Percentiles rank a stretch among this genome's conserved stretches.
phyloP scores from a whole-genome alignment of 176 grass and related monocot species.

The Rhynchospora tenuis region DNA sequence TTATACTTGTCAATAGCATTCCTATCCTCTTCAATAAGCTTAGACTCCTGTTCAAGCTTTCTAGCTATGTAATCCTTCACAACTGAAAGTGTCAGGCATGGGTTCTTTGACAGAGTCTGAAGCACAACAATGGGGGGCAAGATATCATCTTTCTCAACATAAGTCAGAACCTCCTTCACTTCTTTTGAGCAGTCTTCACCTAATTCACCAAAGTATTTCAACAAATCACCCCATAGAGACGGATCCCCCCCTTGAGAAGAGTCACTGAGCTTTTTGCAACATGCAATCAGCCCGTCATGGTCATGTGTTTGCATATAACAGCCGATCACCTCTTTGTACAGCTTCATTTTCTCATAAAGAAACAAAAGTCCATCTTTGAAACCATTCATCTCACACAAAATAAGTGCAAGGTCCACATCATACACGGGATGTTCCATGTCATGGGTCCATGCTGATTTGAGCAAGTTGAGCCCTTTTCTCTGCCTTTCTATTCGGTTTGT shows the following conservation, averaged over 20 bases:
- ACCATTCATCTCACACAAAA: slow-evolving; percentile 84
- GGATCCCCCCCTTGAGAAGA: slow-evolving; percentile 82
- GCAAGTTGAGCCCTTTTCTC: slow-evolving; percentile 66
- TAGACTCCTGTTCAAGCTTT: slow-evolving; percentile 95
- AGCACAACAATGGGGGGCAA: slow-evolving; percentile 88
- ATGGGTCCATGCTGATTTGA: slow-evolving; percentile 77
- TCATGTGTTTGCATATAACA: slow-evolving; percentile 96
- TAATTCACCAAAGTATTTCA: slow-evolving; percentile 90
- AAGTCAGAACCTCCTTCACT: slow-evolving; percentile 91
- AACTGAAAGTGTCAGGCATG: slow-evolving; percentile 75
- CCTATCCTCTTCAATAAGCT: slow-evolving; percentile 86
- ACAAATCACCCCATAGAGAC: slow-evolving; percentile 80
- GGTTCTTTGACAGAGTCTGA: slow-evolving; percentile 79
- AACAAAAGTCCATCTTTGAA: slow-evolving; percentile 86
- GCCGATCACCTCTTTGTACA: slow-evolving; percentile 92
- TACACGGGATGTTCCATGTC: slow-evolving; percentile 86
- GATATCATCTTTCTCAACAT: slow-evolving; percentile 88
- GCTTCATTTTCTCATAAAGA: slow-evolving; percentile 94
- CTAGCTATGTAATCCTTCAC: slow-evolving; percentile 96
- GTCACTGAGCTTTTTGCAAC: slow-evolving; percentile 87
- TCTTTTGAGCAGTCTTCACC: slow-evolving; percentile 96
- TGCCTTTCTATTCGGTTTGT: slow-evolving; percentile 53
- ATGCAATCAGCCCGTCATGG: slow-evolving; percentile 92
- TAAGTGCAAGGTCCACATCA: slow-evolving; percentile 81
- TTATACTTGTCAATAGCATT: slow-evolving; percentile 88